Base-by-base conservation (phyloP, 2,329 filamentous ascomycete species). In the Cadophora malorum region DNA sequence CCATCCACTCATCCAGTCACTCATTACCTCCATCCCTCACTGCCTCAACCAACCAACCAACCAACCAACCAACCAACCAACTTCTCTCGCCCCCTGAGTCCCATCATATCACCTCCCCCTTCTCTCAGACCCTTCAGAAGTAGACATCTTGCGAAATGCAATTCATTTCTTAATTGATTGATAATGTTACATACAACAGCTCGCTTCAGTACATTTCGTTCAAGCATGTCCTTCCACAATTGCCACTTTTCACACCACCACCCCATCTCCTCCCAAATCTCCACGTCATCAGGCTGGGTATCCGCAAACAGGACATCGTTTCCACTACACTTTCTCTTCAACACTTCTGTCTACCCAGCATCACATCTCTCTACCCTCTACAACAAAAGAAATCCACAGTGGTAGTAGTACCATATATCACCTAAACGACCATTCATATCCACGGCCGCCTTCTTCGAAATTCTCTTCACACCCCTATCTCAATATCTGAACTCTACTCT, bases 401-500 rank as follows among this genome's bases (percentile, higher is more conserved):
- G 12, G 45, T 21, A 49, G 45, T 49, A 49, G 21, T 49, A 45
- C 41, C 41, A 45, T 45, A 45, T 38, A 28, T 28, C 28, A 28
- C 5, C 28, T 28, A 28, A 28, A 28, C 5, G 28, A 28, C 5
- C 28, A 28, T 5, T 28, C 28, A 28, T 28, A n/a, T n/a, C n/a
- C n/a, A n/a, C n/a, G n/a, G n/a, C n/a, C n/a, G n/a, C n/a, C n/a
- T n/a, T n/a, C n/a, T n/a, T n/a, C n/a, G n/a, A n/a, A n/a, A n/a
- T n/a, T n/a, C n/a, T n/a, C n/a, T n/a, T n/a, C n/a, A n/a, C n/a
- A n/a, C n/a, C n/a, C 12, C 41, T 45, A 21, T 12, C 71, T 62
- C 64, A 74, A 64, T 74, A 74, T 60, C 70, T 70, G 28, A 73
- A 74, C 49, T 72, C 67, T 33, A 74, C 72, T 47, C 67, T 68